A percentile compares a stretch with the other conserved stretches of the same genome.
phyloP scores from a whole-genome alignment of 768 basidiomycete genomes.

The Hemileccinum impolitum region DNA sequence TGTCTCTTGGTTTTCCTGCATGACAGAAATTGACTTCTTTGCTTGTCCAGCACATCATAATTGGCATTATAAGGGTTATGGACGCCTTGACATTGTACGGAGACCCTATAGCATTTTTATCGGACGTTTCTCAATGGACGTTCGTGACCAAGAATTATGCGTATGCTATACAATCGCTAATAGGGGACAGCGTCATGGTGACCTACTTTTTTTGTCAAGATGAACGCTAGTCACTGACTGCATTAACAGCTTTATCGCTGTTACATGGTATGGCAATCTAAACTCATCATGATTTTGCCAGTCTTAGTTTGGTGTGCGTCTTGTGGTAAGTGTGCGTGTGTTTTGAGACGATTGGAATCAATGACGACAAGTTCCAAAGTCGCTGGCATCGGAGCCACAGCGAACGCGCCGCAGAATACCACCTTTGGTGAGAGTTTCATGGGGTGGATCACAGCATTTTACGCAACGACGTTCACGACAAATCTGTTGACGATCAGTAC shows the following conservation, averaged over 20 bases:
- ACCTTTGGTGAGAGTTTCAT: slow-evolving; percentile 22
- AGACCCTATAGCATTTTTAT: slow-evolving; percentile 23
- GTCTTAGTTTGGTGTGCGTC: slow-evolving; percentile 21
- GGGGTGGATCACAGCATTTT: slow-evolving; percentile 34
- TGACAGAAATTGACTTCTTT: not conserved
- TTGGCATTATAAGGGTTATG: slow-evolving; percentile 13
- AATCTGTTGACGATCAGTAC: slow-evolving; percentile 31
- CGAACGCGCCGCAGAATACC: slow-evolving; percentile 2
- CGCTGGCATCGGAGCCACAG: slow-evolving; percentile 2
- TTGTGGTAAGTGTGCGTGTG: slow-evolving; percentile 6
- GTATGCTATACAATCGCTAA: slow-evolving; percentile 15
- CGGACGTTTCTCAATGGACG: slow-evolving; percentile 16
- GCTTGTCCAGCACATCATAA: slow-evolving; percentile 10
- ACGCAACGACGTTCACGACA: slow-evolving; percentile 27
- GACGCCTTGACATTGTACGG: slow-evolving; percentile 17
- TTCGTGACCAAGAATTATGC: slow-evolving; percentile 20
- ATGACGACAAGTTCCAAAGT: not conserved
- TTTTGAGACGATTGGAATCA: too few species aligned
- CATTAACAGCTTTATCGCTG: slow-evolving; percentile 8
- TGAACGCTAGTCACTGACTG: not conserved
- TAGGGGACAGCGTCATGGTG: slow-evolving; percentile 25
- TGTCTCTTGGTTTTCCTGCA: not conserved
- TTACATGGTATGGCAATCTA: slow-evolving; percentile 27
- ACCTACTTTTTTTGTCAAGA: not conserved
- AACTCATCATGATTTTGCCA: slow-evolving; percentile 19